Conservation (phyloP, 768 basidiomycete species). For the Macrolepiota albuminosa region DNA sequence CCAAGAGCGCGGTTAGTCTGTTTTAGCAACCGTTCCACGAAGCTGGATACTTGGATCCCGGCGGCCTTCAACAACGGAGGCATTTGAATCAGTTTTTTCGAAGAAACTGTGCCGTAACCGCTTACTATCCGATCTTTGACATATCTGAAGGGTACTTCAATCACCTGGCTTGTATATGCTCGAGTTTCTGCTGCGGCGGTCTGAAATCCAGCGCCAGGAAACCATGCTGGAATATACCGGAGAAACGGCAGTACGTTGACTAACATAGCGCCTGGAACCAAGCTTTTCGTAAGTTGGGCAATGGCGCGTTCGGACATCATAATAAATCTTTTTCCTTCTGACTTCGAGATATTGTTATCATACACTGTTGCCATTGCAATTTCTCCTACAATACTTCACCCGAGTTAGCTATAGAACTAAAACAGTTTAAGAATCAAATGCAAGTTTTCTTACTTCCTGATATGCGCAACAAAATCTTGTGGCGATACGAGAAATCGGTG, state of each 20-base stretch:
- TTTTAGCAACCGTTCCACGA: conserved; percentile 6
- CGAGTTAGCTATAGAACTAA: not conserved
- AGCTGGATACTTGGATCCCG: conserved; percentile 1
- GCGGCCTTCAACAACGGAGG: not conserved
- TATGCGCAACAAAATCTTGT: conserved; percentile 12
- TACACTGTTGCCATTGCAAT: conserved; percentile 22
- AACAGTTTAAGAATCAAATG: not conserved
- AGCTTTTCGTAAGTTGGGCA: conserved; percentile 3
- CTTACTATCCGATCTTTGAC: conserved; percentile 12
- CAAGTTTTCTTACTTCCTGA: conserved; percentile 2
- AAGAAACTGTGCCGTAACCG: not conserved
- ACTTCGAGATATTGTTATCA: conserved; percentile 20
- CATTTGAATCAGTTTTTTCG: not conserved
- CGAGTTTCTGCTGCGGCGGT: not conserved
- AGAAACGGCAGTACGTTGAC: conserved; percentile 28
- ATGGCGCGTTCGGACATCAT: conserved; percentile 18
- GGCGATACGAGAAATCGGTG: conserved; percentile 13
- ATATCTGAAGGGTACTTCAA: conserved; percentile 10
- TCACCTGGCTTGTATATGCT: conserved; percentile 5
- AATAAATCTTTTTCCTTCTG: conserved; percentile 19
- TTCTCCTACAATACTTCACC: conserved; percentile 5
- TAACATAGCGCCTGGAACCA: conserved; percentile 17
- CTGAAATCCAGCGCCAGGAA: conserved; percentile 27
- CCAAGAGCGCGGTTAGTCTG: not conserved
- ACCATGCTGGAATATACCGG: conserved; percentile 31